Conservation (phyloP, 495 filamentous ascomycete species). For the Hypoxylon perforatum region DNA sequence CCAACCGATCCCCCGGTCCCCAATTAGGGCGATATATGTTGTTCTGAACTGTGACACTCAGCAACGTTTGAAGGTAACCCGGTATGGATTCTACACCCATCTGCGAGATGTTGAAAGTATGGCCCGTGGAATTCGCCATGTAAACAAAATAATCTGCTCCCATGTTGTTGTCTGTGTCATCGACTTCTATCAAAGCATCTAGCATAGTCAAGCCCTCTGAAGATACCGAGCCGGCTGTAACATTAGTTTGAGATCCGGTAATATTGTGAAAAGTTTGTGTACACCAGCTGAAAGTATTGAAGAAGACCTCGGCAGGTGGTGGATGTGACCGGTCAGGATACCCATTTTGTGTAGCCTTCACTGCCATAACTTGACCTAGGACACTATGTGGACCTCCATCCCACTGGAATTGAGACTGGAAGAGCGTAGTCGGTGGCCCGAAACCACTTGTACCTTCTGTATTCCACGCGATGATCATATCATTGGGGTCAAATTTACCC, state of each 20-base stretch:
- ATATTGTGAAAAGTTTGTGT: conserved; percentile 8
- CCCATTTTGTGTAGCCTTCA: neutral
- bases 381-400: neutral
- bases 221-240: neutral
- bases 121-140: neutral
- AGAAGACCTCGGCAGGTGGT: conserved; percentile 9
- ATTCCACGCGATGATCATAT: conserved; percentile 7
- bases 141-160: neutral
- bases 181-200: neutral
- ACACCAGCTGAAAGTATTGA: conserved; percentile 7
- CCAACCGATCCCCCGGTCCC: neutral
- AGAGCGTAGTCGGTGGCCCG: conserved; percentile 9
- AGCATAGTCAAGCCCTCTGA: neutral
- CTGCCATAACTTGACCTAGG: conserved; percentile 4
- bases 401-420: conserved; percentile 2
- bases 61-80: conserved; percentile 1
- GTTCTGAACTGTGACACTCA: conserved; percentile 1
- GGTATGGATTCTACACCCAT: neutral
- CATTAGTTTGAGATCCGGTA: neutral
- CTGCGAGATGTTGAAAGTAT: conserved; percentile 3
- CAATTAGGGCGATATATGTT: conserved; percentile 1
- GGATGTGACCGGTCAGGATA: neutral
- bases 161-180: neutral
- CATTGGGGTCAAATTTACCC: neutral
- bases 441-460: conserved; percentile 1